phyloP scores from a whole-genome alignment of 1,284 basidiomycete genomes.

The Tylopilus sp. region DNA sequence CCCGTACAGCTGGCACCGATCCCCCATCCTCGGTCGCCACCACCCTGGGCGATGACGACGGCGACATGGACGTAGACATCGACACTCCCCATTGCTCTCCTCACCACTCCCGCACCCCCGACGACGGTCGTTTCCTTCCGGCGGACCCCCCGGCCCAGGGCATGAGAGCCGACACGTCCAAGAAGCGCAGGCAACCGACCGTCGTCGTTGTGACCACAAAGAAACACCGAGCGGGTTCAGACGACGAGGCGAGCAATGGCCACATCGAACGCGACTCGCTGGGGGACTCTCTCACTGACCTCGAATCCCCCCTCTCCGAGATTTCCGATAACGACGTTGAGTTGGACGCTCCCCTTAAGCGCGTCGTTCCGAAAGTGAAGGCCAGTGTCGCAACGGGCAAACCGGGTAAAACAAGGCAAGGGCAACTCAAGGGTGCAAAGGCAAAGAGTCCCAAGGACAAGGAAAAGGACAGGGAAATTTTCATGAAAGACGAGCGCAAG shows the following conservation, averaged over 20 bases:
- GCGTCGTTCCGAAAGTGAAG: slow-evolving; percentile 27
- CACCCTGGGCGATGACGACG: slow-evolving; percentile 2
- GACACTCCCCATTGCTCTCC: slow-evolving; percentile 12
- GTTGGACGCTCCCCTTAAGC: slow-evolving; percentile 28
- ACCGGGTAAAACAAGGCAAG: slow-evolving; percentile 14
- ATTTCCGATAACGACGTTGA: slow-evolving; percentile 29
- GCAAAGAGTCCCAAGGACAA: slow-evolving; percentile 27
- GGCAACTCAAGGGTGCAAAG: slow-evolving; percentile 20
- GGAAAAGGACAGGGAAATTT: slow-evolving; percentile 34
- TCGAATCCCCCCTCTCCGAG: slow-evolving; percentile 11
- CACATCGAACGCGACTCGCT: slow-evolving; percentile 22
- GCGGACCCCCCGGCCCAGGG: slow-evolving; percentile 2
- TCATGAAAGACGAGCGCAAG: slow-evolving; percentile 42
- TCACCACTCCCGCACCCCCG: slow-evolving; percentile 3
- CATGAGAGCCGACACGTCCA: slow-evolving; percentile 5
- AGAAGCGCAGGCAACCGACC: slow-evolving; percentile 11
- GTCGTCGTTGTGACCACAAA: slow-evolving; percentile 8
- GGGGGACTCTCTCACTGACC: slow-evolving; percentile 22
- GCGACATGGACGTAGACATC: slow-evolving; percentile 27
- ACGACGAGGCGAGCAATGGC: slow-evolving; percentile 28
- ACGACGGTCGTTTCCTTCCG: slow-evolving; percentile 25
- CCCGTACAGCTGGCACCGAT: slow-evolving; percentile 25
- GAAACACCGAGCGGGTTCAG: slow-evolving; percentile 21
- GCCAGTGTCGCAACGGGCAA: slow-evolving; percentile 26
- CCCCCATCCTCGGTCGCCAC: not conserved